phyloP scores from a whole-genome alignment of 2,329 filamentous ascomycete genomes.

The Gnomoniopsis sp. region DNA sequence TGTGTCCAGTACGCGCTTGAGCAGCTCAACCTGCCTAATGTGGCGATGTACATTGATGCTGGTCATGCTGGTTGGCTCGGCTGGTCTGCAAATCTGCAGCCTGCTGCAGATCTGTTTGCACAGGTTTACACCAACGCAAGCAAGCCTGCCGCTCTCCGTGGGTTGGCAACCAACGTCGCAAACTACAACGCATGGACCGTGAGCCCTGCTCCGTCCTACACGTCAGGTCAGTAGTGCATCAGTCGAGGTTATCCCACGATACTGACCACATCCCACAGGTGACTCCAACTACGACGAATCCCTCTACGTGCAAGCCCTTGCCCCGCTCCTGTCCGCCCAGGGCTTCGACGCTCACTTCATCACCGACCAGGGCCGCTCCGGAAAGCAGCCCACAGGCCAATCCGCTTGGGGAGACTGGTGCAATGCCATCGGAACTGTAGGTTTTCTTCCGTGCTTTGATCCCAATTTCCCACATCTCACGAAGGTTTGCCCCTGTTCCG shows the following conservation, averaged over 20 bases:
- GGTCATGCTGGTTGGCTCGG: slow-evolving; percentile 59
- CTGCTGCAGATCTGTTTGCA: slow-evolving; percentile 45
- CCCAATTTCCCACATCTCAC: no score
- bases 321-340: slow-evolving; percentile 51
- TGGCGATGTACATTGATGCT: slow-evolving; percentile 56
- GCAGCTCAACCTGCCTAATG: slow-evolving; percentile 51
- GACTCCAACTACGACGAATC: slow-evolving; percentile 50
- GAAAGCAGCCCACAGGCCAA: slow-evolving; percentile 60
- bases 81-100: slow-evolving; percentile 50
- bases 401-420: slow-evolving; percentile 65
- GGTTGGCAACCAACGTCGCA: slow-evolving; percentile 56
- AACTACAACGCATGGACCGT: slow-evolving; percentile 53
- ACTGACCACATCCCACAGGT: slow-evolving; percentile 24
- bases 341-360: slow-evolving; percentile 48
- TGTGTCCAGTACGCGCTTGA: slow-evolving; percentile 49
- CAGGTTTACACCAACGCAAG: slow-evolving; percentile 48
- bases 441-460: slow-evolving; percentile 22
- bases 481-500: no score
- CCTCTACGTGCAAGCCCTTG: slow-evolving; percentile 62
- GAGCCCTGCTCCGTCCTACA: slow-evolving; percentile 41
- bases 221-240: slow-evolving; percentile 26
- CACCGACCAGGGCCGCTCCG: slow-evolving; percentile 49
- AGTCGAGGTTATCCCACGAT: no score
- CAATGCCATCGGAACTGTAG: slow-evolving; percentile 51
- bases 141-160: slow-evolving; percentile 46